A percentile compares a stretch with the other conserved stretches of the same genome.
Conservation (phyloP, 805 yeast genomes). For the Yarrowia porcina region DNA sequence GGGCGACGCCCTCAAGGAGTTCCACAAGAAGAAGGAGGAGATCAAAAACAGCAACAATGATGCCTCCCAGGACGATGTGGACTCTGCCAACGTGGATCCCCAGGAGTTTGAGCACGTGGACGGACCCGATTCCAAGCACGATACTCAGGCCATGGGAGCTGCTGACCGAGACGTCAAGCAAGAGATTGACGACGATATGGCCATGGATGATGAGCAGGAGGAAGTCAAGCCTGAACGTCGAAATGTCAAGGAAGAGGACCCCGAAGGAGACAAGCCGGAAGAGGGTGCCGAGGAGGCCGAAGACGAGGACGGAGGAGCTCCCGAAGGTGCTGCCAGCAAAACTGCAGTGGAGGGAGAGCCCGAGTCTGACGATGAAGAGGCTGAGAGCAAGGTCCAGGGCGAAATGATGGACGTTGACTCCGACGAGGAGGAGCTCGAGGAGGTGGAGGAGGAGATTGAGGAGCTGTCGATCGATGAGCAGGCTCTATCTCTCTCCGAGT, state of each 20-base stretch:
- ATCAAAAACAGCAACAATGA: slow-evolving; percentile 61
- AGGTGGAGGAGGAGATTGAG: slow-evolving; percentile 33
- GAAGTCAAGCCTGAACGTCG: slow-evolving; percentile 31
- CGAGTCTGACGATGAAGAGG: slow-evolving; percentile 32
- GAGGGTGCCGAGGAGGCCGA: slow-evolving; percentile 36
- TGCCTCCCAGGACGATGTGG: slow-evolving; percentile 39
- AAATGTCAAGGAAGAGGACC: slow-evolving; percentile 23
- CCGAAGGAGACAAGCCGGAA: slow-evolving; percentile 26
- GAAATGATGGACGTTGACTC: slow-evolving; percentile 26
- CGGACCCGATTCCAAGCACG: slow-evolving; percentile 63
- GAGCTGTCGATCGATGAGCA: neutral
- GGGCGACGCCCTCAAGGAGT: slow-evolving; percentile 89
- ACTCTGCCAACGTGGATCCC: slow-evolving; percentile 50
- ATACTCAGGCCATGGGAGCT: slow-evolving; percentile 90
- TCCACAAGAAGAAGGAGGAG: slow-evolving; percentile 85
- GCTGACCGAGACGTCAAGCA: slow-evolving; percentile 79
- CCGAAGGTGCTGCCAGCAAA: slow-evolving; percentile 26
- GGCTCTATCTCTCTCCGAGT: slow-evolving; percentile 53
- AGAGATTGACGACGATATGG: slow-evolving; percentile 51
- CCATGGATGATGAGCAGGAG: slow-evolving; percentile 41
- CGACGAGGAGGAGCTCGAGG: slow-evolving; percentile 32
- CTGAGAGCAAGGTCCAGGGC: slow-evolving; percentile 25
- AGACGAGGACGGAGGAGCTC: slow-evolving; percentile 33
- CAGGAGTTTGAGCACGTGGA: slow-evolving; percentile 61
- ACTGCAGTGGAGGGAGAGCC: slow-evolving; percentile 30